Percentiles rank a stretch among this genome's conserved stretches.
Evolutionary conservation across 1,284 basidiomycete species (phyloP).

Genomic region (Neotropicomus parvogracilis): DNA sequence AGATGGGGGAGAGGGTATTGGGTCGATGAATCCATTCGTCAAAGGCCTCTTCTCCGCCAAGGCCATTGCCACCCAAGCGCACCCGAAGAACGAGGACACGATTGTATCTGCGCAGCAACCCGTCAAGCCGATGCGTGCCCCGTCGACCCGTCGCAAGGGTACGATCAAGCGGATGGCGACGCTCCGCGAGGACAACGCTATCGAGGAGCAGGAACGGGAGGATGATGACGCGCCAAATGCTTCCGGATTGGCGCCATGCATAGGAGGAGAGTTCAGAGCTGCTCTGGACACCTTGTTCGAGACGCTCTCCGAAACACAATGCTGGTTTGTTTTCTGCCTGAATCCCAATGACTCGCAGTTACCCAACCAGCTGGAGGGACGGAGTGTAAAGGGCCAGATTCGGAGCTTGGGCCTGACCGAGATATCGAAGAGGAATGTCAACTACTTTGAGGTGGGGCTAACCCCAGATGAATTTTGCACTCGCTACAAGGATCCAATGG

Average conservation of each 20-base stretch:
- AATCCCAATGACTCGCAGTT: constrained; percentile 95
- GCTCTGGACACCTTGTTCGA: constrained; percentile 85
- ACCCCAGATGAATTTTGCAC: constrained; percentile 86
- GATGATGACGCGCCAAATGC: constrained; percentile 42
- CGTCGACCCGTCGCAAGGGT: constrained; percentile 80
- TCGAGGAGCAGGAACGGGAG: constrained; percentile 53
- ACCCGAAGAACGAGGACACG: constrained; percentile 90
- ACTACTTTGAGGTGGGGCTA: constrained; percentile 82
- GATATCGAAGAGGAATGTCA: constrained; percentile 66
- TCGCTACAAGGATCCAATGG: constrained; percentile 67
- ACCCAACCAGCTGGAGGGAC: constrained; percentile 89
- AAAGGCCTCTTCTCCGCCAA: constrained; percentile 85
- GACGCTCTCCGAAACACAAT: constrained; percentile 86
- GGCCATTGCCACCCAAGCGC: constrained; percentile 85
- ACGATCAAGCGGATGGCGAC: constrained; percentile 62
- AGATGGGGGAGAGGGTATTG: constrained; percentile 58
- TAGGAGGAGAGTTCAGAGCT: constrained; percentile 84
- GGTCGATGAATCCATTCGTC: constrained; percentile 88
- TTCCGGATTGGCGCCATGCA: constrained; percentile 54
- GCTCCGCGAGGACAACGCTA: constrained; percentile 49
- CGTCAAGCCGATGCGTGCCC: constrained; percentile 89
- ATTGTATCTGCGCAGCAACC: constrained; percentile 92
- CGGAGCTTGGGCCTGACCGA: constrained; percentile 78
- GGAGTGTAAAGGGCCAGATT: constrained; percentile 90
- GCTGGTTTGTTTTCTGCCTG: constrained; percentile 91